phyloP scores from a whole-genome alignment of 768 basidiomycete species.

The Bullera alba region DNA sequence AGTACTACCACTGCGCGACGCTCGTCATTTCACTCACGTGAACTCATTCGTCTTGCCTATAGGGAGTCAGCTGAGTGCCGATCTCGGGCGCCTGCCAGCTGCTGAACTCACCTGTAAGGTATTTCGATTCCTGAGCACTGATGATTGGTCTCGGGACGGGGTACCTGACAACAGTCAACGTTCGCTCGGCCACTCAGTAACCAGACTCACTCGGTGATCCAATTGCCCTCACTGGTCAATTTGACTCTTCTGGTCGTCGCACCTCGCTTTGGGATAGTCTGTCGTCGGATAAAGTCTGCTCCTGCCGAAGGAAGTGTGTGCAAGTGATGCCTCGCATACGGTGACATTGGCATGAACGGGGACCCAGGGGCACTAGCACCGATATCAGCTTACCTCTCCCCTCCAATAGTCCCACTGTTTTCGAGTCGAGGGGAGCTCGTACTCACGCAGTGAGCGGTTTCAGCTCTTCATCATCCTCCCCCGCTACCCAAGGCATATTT shows the following conservation, averaged over 20 bases:
- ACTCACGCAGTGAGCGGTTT: slow-evolving; percentile 28
- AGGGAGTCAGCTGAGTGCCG: not conserved
- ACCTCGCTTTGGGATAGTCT: slow-evolving; percentile 77
- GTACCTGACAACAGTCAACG: slow-evolving; percentile 49
- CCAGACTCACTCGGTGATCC: slow-evolving; percentile 61
- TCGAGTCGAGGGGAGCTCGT: too few relatives aligned
- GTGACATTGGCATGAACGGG: not conserved
- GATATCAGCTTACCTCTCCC: not conserved
- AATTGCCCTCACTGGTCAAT: slow-evolving; percentile 77
- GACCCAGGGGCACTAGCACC: not conserved
- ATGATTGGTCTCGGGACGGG: slow-evolving; percentile 75
- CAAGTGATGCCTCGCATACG: slow-evolving; percentile 2
- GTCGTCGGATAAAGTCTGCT: slow-evolving; percentile 54
- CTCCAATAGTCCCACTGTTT: too few relatives aligned
- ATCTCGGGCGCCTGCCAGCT: not conserved
- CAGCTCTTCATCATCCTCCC: slow-evolving; percentile 33
- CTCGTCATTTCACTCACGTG: slow-evolving; percentile 55
- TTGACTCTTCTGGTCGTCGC: slow-evolving; percentile 84
- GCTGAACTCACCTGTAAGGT: slow-evolving; percentile 48
- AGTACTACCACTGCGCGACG: not conserved
- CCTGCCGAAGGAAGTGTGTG: slow-evolving; percentile 24
- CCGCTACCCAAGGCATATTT: slow-evolving; percentile 27
- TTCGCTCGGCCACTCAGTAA: not conserved
- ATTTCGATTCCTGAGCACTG: slow-evolving; percentile 75
- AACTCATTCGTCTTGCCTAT: slow-evolving; percentile 72